phyloP scores from a whole-genome alignment of 345 rosid species.

The Moricandia arvensis region DNA sequence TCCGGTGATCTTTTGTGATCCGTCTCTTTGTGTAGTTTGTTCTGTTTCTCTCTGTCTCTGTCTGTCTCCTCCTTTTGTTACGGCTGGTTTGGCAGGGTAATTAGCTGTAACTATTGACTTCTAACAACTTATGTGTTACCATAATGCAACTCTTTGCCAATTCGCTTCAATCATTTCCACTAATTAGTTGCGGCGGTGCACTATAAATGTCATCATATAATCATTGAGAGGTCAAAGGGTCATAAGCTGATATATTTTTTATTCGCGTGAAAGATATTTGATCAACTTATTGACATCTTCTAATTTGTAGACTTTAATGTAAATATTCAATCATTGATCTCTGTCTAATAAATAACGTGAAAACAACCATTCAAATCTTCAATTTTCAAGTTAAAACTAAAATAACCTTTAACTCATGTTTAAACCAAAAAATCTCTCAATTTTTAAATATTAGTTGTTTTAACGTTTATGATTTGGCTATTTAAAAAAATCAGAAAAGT shows the following conservation, averaged over 20 bases:
- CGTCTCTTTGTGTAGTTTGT: constrained; percentile 19
- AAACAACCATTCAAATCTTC: no score
- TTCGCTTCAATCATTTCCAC: constrained; percentile 17
- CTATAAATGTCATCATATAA: constrained; percentile 25
- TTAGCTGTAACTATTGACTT: constrained; percentile 32
- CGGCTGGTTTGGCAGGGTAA: constrained; percentile 30
- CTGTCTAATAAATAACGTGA: no score
- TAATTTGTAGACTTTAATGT: not conserved
- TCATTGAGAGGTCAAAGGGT: constrained; percentile 1
- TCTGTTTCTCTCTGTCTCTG: constrained; percentile 15
- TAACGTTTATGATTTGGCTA: no score
- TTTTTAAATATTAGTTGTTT: no score
- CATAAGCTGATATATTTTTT: not conserved
- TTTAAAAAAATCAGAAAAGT: no score
- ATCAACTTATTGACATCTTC: not conserved
- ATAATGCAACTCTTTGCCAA: not conserved
- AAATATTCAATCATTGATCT: not conserved
- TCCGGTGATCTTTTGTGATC: constrained; percentile 23
- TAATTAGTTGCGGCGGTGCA: constrained; percentile 29
- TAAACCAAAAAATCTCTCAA: no score
- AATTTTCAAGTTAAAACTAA: no score
- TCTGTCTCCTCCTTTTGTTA: constrained; percentile 19
- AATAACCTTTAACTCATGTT: no score
- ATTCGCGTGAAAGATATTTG: constrained; percentile 8
- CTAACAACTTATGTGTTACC: not conserved